Evolutionary conservation across 176 grass and related monocot species (phyloP), one percentile per base, ranked within the genome.

Genomic region (Saccharum spontaneum): DNA sequence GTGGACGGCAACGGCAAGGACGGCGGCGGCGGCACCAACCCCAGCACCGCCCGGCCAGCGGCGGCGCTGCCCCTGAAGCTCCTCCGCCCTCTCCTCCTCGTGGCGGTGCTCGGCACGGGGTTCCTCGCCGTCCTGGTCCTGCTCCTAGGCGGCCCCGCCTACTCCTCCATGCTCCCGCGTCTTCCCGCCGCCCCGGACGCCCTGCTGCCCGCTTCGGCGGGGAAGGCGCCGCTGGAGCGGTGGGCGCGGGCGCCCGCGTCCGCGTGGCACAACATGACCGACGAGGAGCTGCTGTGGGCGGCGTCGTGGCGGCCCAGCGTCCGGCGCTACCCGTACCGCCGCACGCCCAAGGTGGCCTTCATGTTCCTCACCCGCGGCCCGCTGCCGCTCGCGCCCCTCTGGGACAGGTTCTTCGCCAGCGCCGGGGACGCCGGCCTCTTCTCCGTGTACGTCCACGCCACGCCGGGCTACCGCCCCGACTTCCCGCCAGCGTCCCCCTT

Each of bases 291-390:
- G 20, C 77, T 93, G 14, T 95, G 95, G 95, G 87, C 87, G 71
- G 95, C 95, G 67, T 95, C 92, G 22, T 84, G 91, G 45, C 83
- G 76, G 64, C 91, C 95, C 3, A 13, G 77, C 30, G 83, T 90
- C 17, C 62, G 36, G 13, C 55, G 44, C 4, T 87, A 80, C 71
- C 90, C 90, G 23, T 91, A 71, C 30, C 62, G 80, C 24, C 88
- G 87, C 10, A 69, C 61, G 30, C 90, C 94, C 16, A 95, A 98
- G 91, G 95, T 95, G 54, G 95, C 95, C 20, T 98, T 98, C 81
- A 92, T 98, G 93, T 98, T 98, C 90, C 84, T 98, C 20, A 98
- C 91, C 23, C 89, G 88, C 18, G 95, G 95, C 3, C 91, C 91
- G 23, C 77, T 98, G 85, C 93, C 93, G 8, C 81, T 98, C 2